Conservation (phyloP, 164 flowering plant genomes). For the Vitis cinerea region DNA sequence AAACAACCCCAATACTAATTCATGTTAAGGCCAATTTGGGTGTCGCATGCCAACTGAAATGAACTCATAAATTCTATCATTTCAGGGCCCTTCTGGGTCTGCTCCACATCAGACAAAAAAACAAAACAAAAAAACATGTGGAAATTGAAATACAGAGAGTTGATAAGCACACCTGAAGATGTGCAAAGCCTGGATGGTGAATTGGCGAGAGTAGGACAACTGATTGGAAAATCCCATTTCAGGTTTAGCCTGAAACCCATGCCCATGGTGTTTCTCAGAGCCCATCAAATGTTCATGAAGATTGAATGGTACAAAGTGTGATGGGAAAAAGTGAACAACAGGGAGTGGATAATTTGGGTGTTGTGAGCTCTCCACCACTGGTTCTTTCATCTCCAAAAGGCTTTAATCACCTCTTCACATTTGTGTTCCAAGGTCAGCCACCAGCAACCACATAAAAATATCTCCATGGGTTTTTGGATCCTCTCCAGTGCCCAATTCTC, state of each 20-base stretch:
- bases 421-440: too few species aligned
- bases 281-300: slow-evolving; percentile 19
- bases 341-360: background rate
- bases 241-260: slow-evolving; percentile 45
- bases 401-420: background rate
- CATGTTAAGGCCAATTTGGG: too few species aligned
- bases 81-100: too few species aligned
- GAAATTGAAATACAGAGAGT: background rate
- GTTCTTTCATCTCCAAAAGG: slow-evolving; percentile 32
- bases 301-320: background rate
- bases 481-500: too few species aligned
- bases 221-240: slow-evolving; percentile 44
- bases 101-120: too few species aligned
- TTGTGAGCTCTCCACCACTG: slow-evolving; percentile 38
- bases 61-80: background rate
- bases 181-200: slow-evolving; percentile 32
- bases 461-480: too few species aligned
- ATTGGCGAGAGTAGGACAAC: slow-evolving; percentile 31
- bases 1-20: too few species aligned
- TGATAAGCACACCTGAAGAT: slow-evolving; percentile 37
- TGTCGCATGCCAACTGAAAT: too few species aligned
- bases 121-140: background rate
- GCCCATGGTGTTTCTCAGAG: slow-evolving; percentile 23
- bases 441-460: too few species aligned
- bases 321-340: background rate